These are phyloP conservation scores for Pythium scleroteichum DNA, from an alignment of 352 stramenopile species.

Conservation along the genomic window DNA sequence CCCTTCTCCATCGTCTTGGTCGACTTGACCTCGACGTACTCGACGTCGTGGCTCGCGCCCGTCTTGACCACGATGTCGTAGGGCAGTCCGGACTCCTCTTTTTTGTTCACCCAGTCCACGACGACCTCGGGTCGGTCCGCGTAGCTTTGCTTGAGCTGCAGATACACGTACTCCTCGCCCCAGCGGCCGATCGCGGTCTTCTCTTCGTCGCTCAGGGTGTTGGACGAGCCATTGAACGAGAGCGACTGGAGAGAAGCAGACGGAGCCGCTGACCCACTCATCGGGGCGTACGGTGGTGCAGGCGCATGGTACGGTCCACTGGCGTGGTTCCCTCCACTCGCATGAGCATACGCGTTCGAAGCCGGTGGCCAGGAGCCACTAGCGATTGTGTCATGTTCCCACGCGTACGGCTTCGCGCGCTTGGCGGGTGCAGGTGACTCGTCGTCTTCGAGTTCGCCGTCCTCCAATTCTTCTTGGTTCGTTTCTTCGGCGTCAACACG, in stretches of 20 bases:
- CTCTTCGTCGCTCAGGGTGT: conserved; percentile 76
- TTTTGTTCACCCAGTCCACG: conserved; percentile 75
- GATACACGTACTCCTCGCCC: conserved; percentile 82
- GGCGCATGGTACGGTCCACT: background rate
- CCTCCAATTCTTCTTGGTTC: conserved; percentile 51
- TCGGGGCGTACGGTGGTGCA: background rate
- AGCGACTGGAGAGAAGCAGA: conserved; percentile 6
- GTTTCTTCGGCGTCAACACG: conserved; percentile 19
- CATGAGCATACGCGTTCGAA: too few relatives aligned
- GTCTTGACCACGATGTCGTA: conserved; percentile 73
- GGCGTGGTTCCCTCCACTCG: background rate
- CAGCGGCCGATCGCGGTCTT: conserved; percentile 77
- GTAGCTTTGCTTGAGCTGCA: conserved; percentile 60
- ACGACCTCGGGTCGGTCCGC: conserved; percentile 34
- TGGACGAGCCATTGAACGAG: conserved; percentile 20
- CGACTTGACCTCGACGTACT: conserved; percentile 88
- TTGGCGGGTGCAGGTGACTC: conserved; percentile 16
- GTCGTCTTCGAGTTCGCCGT: conserved; percentile 52
- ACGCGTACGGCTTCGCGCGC: conserved; percentile 15
- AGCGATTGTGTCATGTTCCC: conserved; percentile 13
- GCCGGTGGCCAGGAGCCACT: background rate
- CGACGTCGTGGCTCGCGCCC: conserved; percentile 44
- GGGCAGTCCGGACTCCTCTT: conserved; percentile 77
- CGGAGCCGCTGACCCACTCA: background rate
- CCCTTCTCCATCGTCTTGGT: conserved; percentile 87